Percentiles rank a stretch among this genome's conserved stretches.
Evolutionary conservation across 768 basidiomycete genomes (phyloP).

Genomic region (Lactarius sp.): DNA sequence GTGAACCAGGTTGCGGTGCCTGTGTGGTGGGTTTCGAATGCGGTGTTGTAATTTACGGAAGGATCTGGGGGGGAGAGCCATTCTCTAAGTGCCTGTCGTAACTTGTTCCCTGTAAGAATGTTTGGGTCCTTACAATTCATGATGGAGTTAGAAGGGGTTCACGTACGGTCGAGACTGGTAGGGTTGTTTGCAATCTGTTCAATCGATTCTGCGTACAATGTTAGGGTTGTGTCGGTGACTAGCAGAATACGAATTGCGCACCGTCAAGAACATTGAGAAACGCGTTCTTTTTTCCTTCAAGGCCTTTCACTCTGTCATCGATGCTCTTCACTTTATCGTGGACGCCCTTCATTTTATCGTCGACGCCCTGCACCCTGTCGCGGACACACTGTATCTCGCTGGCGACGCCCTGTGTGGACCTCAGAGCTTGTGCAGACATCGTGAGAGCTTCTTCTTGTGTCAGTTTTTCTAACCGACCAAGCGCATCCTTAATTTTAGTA

Average conservation of each 20-base stretch:
- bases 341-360: not conserved
- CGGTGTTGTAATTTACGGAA: not conserved
- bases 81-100: not conserved
- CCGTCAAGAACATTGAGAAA: not conserved
- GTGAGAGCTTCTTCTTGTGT: not conserved
- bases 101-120: not conserved
- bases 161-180: not conserved
- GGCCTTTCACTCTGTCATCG: not conserved
- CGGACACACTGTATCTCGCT: not conserved
- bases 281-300: not conserved
- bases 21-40: not conserved
- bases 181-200: not conserved
- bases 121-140: not conserved
- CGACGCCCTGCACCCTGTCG: not conserved
- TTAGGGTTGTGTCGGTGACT: not conserved
- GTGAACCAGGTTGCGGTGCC: not conserved
- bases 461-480: too few species aligned
- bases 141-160: not conserved
- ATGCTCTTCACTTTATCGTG: not conserved
- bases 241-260: not conserved
- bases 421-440: not conserved
- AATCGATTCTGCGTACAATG: not conserved
- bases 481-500: too few species aligned
- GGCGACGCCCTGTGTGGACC: not conserved
- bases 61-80: conserved; percentile 8